These are phyloP conservation scores for Chaetomium globosum DNA, from an alignment of 2,329 filamentous ascomycete genomes.

Conservation along the genomic window DNA sequence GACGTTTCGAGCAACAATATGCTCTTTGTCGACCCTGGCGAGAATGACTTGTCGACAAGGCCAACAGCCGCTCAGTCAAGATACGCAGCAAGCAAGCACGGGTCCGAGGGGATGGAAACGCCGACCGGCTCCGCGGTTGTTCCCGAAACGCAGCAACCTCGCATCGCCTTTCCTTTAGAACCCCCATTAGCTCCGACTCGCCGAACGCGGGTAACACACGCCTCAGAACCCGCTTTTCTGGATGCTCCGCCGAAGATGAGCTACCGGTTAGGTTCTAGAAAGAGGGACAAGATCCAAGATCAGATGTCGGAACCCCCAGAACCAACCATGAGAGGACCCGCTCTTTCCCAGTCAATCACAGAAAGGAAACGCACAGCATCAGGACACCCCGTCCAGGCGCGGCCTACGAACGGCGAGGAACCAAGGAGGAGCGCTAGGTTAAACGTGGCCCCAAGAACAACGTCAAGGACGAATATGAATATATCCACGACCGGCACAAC, in stretches of 20 bases:
- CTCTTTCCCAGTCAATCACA: slow-evolving; percentile 47
- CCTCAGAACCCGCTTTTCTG: slow-evolving; percentile 53
- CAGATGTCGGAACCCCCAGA: slow-evolving; percentile 47
- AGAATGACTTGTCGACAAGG: slow-evolving; percentile 60
- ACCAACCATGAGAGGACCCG: slow-evolving; percentile 46
- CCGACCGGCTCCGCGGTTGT: slow-evolving; percentile 55
- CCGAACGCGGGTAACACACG: slow-evolving; percentile 58
- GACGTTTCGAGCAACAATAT: slow-evolving; percentile 47
- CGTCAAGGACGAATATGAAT: slow-evolving; percentile 64
- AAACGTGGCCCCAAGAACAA: slow-evolving; percentile 68
- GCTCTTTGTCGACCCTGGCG: slow-evolving; percentile 49
- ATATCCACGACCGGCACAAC: slow-evolving; percentile 60
- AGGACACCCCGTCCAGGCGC: slow-evolving; percentile 67
- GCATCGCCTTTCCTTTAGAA: slow-evolving; percentile 45
- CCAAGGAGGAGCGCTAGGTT: slow-evolving; percentile 72
- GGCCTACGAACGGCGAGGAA: slow-evolving; percentile 59
- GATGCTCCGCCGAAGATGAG: slow-evolving; percentile 68
- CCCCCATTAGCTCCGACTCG: slow-evolving; percentile 56
- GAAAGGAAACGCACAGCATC: slow-evolving; percentile 92
- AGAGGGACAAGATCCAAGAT: slow-evolving; percentile 48
- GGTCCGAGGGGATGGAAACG: slow-evolving; percentile 65
- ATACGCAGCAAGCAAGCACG: slow-evolving; percentile 45
- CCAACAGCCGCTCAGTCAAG: slow-evolving; percentile 56
- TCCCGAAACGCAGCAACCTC: slow-evolving; percentile 44
- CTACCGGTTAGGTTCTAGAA: slow-evolving; percentile 55